Conservation (phyloP, 352 stramenopile species). For the Pythium periplocum region DNA sequence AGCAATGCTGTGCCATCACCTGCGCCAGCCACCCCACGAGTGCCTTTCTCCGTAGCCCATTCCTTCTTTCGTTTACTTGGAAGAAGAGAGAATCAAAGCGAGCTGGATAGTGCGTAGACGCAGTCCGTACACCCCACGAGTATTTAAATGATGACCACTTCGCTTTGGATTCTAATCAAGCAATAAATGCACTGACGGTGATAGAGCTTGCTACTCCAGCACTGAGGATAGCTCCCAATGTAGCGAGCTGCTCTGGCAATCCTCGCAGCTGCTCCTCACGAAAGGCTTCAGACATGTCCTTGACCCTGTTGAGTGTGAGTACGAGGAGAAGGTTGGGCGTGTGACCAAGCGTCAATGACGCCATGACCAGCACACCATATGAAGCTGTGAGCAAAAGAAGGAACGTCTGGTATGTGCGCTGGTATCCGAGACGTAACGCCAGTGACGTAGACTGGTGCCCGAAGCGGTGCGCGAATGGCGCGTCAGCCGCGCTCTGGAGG, state of each 20-base stretch:
- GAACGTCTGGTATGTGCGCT: conserved; percentile 58
- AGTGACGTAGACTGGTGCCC: conserved; percentile 39
- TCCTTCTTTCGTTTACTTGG: conserved; percentile 65
- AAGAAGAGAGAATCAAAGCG: conserved; percentile 25
- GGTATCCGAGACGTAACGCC: conserved; percentile 46
- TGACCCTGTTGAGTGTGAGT: conserved; percentile 44
- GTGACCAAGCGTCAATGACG: conserved; percentile 47
- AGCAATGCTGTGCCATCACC: conserved; percentile 1
- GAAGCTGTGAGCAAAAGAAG: conserved; percentile 50
- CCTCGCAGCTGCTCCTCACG: conserved; percentile 55
- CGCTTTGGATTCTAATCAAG: neutral
- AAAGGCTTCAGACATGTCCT: conserved; percentile 69
- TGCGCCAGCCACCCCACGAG: conserved; percentile 13
- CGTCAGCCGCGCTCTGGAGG: conserved; percentile 65
- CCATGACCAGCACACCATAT: conserved; percentile 50
- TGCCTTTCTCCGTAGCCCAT: conserved; percentile 58
- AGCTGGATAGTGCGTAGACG: neutral
- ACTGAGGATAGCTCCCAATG: conserved; percentile 35
- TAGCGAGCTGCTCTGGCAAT: conserved; percentile 47
- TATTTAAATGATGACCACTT: too few species aligned
- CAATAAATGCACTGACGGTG: conserved; percentile 28
- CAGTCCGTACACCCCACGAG: too few species aligned
- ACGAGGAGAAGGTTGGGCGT: conserved; percentile 65
- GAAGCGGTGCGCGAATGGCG: conserved; percentile 61
- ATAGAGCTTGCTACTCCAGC: conserved; percentile 54